Base-by-base conservation (phyloP, 2,329 filamentous ascomycete species). In the Beauveria caledonica region DNA sequence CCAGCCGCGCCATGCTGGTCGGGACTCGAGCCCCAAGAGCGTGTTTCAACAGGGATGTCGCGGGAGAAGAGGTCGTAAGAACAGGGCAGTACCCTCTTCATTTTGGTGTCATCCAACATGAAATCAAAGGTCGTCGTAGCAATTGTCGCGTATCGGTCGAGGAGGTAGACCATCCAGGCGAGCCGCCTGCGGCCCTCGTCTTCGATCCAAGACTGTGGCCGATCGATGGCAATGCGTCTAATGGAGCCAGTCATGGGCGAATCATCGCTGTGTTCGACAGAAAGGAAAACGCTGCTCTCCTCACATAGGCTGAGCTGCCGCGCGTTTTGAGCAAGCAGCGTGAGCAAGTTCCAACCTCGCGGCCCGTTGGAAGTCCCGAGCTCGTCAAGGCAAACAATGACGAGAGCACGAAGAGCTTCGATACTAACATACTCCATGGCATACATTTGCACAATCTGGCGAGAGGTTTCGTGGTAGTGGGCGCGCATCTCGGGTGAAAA, bases 161-260 rank as follows among this genome's bases (percentile, higher is more conserved):
- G 69, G 13, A 77, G 70, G 52, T 77, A 78, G 0, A 77, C 73
- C 72, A 78, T 77, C 76, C 76, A 78, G 55, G 74, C 76, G 0
- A 77, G 65, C 2, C 76, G 70, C 3, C 76, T 65, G 2, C 76
- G 67, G 6, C 76, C 73, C 62, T 78, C 76, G 29, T 78, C 76
- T 56, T 78, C 76, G 29, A 78, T 76, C 74, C 75, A 78, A 1
- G 75, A 76, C 15, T 73, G 70, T 1, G 76, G 75, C 6, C 69
- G 70, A 3, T 70, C 68, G 7, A 70, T 68, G 1, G 68, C 68
- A 1, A 76, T 70, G 55, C 72, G 67, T 5, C 71, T 69, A 5
- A 74, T 66, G 0, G 74, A 73, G 0, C 71, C 74, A 0, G 73
- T 72, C 1, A 66, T 65, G 2, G 72, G 71, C 11, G 68, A 62